phyloP scores from a whole-genome alignment of 768 basidiomycete species.

The Boletus vinaceobasis region DNA sequence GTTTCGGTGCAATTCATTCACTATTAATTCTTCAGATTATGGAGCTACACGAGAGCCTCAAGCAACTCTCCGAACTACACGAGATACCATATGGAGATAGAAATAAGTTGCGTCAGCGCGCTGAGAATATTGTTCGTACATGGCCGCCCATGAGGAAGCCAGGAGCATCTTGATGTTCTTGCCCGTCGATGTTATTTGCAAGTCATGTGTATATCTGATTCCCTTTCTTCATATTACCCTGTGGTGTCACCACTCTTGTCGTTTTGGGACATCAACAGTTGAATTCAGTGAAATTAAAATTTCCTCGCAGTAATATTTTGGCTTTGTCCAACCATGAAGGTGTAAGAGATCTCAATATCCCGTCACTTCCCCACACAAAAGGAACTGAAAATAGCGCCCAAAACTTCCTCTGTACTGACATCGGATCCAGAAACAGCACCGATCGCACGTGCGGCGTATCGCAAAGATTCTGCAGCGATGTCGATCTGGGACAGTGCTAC shows the following conservation, averaged over 20 bases:
- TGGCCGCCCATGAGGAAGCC: conserved; percentile 11
- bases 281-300: neutral
- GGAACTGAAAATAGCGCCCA: conserved; percentile 78
- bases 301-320: conserved; percentile 2
- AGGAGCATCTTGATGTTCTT: neutral
- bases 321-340: neutral
- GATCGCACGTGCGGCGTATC: conserved; percentile 81
- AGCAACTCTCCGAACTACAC: conserved; percentile 24
- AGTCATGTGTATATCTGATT: conserved; percentile 5
- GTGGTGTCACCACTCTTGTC: neutral
- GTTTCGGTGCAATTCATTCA: neutral
- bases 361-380: conserved; percentile 85
- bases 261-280: neutral
- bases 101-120: conserved; percentile 25
- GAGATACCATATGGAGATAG: conserved; percentile 32
- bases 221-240: neutral
- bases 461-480: conserved; percentile 80
- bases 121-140: conserved; percentile 10
- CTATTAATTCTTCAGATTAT: conserved; percentile 7
- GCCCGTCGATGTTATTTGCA: neutral
- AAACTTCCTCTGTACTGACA: conserved; percentile 78
- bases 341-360: neutral
- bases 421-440: conserved; percentile 72
- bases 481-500: conserved; percentile 70
- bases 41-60: conserved; percentile 18